Evolutionary conservation across 345 rosid genomes (phyloP), one percentile per base, ranked within the genome.

Genomic region (Crucihimalaya himalaica): DNA sequence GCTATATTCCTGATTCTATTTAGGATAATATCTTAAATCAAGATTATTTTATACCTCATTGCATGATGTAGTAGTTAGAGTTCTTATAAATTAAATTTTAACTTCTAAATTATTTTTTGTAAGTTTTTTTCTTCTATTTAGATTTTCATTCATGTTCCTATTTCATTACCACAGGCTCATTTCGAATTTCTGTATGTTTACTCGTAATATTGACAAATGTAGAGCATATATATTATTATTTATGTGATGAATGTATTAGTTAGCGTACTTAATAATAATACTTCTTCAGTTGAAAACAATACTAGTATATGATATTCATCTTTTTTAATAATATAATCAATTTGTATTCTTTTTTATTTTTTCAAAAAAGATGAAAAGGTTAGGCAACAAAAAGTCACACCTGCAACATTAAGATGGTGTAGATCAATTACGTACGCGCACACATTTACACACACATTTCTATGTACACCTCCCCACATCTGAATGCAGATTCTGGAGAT

Each of bases 341-440:
- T 35, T 37, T 39, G 4, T 39, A 39, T 12, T 15, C 45, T 15
- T 27, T 27, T 58, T 1, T 8, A 15, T n/a, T 15, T 31, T 6
- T 0, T 4, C 27, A 46, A 47, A 29, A 74, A 67, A 67, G 73
- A 67, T 67, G 70, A 42, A 62, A 75, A 75, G 74, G 70, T 75
- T 52, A 75, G 74, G 74, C 74, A 75, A 45, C 68, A 75, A 75
- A 75, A 75, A 75, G 79, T 75, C 70, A 68, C 74, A 68, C 70
- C 79, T 75, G 70, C 74, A 75, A 75, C 79, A 69, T 68, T 68
- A 61, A 75, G 69, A 61, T 75, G 69, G 74, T 68, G 63, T 75
- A 67, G 55, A 58, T 74, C 73, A 67, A 66, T 40, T 74, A 67
- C 73, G 68, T 66, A 66, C 32, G 67, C 78, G 18, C 35, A 47